Percentiles rank a stretch among this genome's conserved stretches.
Evolutionary conservation across 2,329 filamentous ascomycete species (phyloP).

Genomic region (Thermomyces lanuginosus): DNA sequence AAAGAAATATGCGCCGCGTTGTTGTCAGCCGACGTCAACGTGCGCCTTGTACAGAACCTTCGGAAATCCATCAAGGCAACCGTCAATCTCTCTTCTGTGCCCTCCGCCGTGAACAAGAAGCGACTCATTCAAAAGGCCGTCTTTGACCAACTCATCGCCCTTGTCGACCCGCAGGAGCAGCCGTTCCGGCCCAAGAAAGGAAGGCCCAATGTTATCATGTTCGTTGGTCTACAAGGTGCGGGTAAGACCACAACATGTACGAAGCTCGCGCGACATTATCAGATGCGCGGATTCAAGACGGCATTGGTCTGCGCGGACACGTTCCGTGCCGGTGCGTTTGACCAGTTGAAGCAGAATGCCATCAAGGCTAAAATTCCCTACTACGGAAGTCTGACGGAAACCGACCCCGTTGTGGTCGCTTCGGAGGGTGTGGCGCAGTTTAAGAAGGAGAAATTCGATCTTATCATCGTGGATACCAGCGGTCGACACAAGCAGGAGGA

Average conservation of each 20-base stretch:
- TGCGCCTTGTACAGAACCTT: conserved; percentile 76
- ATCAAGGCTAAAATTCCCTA: conserved; percentile 99
- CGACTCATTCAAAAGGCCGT: conserved; percentile 94
- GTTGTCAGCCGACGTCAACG: conserved; percentile 92
- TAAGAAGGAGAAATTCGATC: conserved; percentile 95
- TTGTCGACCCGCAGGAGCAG: conserved; percentile 89
- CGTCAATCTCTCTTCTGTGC: conserved; percentile 90
- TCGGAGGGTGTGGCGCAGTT: conserved; percentile 96
- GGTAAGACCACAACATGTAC: conserved; percentile 98
- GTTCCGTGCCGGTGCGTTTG: conserved; percentile 94
- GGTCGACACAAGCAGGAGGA: conserved; percentile 89
- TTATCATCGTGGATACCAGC: conserved; percentile 96
- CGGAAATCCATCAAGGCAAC: conserved; percentile 80
- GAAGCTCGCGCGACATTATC: conserved; percentile 88
- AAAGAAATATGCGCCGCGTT: conserved; percentile 96
- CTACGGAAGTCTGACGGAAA: conserved; percentile 91
- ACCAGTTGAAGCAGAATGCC: conserved; percentile 96
- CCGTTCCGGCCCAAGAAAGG: conserved; percentile 96
- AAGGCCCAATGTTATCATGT: conserved; percentile 96
- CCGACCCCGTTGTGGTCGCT: conserved; percentile 83
- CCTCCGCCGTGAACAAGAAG: conserved; percentile 91
- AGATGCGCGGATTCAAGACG: conserved; percentile 78
- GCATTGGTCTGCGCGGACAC: conserved; percentile 96
- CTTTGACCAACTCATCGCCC: conserved; percentile 87
- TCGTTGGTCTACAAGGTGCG: conserved; percentile 91